phyloP scores from a whole-genome alignment of 139 green algal species.

The Chlorella sorokiniana region DNA sequence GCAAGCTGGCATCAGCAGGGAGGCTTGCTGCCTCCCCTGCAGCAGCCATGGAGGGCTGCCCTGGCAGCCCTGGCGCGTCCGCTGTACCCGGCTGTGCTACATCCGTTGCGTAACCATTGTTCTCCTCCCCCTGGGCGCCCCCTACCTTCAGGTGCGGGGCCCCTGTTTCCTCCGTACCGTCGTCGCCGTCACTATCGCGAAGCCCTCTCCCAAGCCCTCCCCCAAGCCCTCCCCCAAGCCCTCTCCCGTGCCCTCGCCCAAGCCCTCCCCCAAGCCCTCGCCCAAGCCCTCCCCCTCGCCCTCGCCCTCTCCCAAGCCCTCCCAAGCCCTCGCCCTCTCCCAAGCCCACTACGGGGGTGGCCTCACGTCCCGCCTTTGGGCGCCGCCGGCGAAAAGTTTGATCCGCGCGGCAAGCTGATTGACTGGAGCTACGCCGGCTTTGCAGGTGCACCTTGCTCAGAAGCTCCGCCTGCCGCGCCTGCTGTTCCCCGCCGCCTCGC shows the following conservation, averaged over 20 bases:
- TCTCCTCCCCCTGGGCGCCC: not conserved
- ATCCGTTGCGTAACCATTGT: too few species aligned
- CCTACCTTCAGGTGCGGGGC: not conserved
- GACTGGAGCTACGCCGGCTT: slow-evolving; percentile 20
- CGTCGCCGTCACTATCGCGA: not conserved
- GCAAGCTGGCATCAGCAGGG: too few species aligned
- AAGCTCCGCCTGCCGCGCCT: not conserved
- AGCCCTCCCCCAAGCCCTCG: not conserved
- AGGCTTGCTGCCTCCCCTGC: too few species aligned
- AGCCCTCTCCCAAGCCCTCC: not conserved
- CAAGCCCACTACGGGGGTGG: not conserved
- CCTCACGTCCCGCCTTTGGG: not conserved
- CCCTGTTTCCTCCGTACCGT: not conserved
- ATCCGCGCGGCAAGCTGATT: not conserved
- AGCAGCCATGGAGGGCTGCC: too few species aligned
- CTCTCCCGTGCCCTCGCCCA: not conserved
- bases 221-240: not conserved
- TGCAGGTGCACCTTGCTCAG: not conserved
- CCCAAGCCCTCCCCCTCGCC: not conserved
- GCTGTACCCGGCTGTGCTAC: too few species aligned
- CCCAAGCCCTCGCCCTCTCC: slow-evolving; percentile 1
- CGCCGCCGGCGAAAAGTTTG: not conserved
- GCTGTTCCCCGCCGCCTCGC: not conserved
- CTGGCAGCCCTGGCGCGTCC: too few species aligned
- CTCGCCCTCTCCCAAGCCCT: not conserved